These are phyloP conservation scores for Phycomyces blakesleeanus DNA, from an alignment of 192 early-diverging fungal genomes.

Conservation along the genomic window DNA sequence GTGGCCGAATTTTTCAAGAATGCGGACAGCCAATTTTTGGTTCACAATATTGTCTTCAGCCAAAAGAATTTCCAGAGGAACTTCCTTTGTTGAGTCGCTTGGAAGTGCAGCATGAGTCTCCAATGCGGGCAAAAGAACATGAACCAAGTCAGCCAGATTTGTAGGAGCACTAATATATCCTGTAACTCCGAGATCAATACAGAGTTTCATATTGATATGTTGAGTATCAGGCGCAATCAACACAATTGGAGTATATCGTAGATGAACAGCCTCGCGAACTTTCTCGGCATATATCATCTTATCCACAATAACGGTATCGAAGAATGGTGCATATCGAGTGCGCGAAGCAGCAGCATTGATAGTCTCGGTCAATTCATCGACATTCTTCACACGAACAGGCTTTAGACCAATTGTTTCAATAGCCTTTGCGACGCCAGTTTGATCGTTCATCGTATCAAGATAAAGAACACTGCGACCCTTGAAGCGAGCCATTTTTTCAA, in stretches of 20 bases:
- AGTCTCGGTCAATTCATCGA: conserved; percentile 49
- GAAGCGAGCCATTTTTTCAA: conserved; percentile 55
- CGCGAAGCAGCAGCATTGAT: conserved; percentile 22
- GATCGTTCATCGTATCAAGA: conserved; percentile 52
- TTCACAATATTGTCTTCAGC: conserved; percentile 89
- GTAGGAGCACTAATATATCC: conserved; percentile 68
- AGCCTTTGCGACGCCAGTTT: conserved; percentile 40
- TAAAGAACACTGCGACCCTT: conserved; percentile 63
- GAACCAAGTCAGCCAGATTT: conserved; percentile 57
- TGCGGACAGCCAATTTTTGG: conserved; percentile 74
- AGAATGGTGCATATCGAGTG: conserved; percentile 36
- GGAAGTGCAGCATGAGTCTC: conserved; percentile 62
- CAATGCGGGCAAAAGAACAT: conserved; percentile 67
- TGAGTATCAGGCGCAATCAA: conserved; percentile 53
- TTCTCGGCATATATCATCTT: conserved; percentile 55
- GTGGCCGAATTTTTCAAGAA: conserved; percentile 74
- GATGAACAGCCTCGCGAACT: conserved; percentile 52
- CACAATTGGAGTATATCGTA: conserved; percentile 76
- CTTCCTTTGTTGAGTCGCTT: conserved; percentile 56
- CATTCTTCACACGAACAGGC: conserved; percentile 33
- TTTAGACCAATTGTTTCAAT: conserved; percentile 49
- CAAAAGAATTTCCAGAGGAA: conserved; percentile 71
- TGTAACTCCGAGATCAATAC: conserved; percentile 65
- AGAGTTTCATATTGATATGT: conserved; percentile 62
- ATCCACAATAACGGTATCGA: conserved; percentile 70